Conservation (phyloP, 768 basidiomycete species). For the Lyophyllum semitale region DNA sequence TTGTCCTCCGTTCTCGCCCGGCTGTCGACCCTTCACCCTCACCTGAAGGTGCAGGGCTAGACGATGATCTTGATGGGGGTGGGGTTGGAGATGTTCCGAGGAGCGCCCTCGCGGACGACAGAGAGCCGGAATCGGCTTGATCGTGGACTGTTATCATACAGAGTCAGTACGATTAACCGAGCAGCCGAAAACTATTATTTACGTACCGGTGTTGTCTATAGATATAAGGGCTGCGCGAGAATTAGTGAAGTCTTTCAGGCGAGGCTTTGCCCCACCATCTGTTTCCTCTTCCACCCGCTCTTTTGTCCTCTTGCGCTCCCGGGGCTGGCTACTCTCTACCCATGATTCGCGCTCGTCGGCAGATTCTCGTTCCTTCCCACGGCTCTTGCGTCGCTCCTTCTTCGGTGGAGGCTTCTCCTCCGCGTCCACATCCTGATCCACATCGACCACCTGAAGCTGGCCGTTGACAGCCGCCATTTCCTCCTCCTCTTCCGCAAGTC, state of each 20-base stretch:
- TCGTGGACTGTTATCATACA: conserved; percentile 18
- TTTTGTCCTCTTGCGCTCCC: conserved; percentile 40
- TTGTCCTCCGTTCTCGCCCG: conserved; percentile 57
- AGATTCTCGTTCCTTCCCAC: conserved; percentile 39
- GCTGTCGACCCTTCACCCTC: conserved; percentile 32
- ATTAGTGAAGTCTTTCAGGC: conserved; percentile 68
- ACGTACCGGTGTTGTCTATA: conserved; percentile 45
- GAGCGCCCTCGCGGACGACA: conserved; percentile 16
- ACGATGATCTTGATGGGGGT: conserved; percentile 53
- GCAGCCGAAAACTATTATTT: neutral
- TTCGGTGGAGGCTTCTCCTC: conserved; percentile 27
- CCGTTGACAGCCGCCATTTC: conserved; percentile 37
- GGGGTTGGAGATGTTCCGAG: conserved; percentile 36
- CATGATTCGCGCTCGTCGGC: conserved; percentile 26
- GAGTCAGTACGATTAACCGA: neutral
- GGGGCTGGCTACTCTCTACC: conserved; percentile 12
- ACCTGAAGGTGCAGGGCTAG: conserved; percentile 40
- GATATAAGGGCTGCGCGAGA: conserved; percentile 46
- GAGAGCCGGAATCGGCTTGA: conserved; percentile 14
- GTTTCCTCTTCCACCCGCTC: conserved; percentile 31
- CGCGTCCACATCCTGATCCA: conserved; percentile 35
- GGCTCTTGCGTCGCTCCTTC: conserved; percentile 53
- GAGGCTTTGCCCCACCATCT: conserved; percentile 45
- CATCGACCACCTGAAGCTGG: conserved; percentile 32
- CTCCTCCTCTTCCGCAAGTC: conserved; percentile 61